Evolutionary conservation across 108 stramenopile species (phyloP), one percentile per base, ranked within the genome.

Genomic region (Nitzschia palea): DNA sequence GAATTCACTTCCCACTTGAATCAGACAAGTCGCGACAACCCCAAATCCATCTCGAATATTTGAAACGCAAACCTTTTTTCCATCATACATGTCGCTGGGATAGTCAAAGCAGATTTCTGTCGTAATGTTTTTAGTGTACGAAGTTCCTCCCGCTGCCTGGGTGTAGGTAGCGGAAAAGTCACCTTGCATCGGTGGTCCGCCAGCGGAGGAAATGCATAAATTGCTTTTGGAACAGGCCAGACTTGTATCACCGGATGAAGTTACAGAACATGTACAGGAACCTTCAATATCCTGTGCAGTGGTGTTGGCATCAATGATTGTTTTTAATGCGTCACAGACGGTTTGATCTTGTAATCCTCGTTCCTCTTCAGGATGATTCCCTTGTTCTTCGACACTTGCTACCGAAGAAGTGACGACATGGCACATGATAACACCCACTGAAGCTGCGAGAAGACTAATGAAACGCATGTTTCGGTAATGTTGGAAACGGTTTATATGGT

Each of bases 61-160:
- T 0, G 59, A 34, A 20, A 60, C 31, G 27, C 59, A 60, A 20
- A 60, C 59, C 18, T 40, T 60, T 20, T 40, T 60, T 22, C 59
- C 59, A 25, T 60, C 37, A 26, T 34, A 60, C 18, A 60, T 43
- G 5, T 40, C 5, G 23, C n/a, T 34, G 22, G 59, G 59, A 22
- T 60, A 60, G 1, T 40, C 18, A 26, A 60, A 60, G 25, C 59
- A 60, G 25, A 26, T 43, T 40, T 1, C 17, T 1, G 27, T 40
- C 6, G 59, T 42, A 22, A 26, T 40, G 23, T 36, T 43, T 32
- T 60, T 36, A 1, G 36, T 25, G 25, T 42, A 60, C 1, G 59
- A 40, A 4, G 40, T 40, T 2, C 37, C 40, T 9, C 2, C 36
- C 1, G 2, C 25, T 4, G 40, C 59, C 27, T 40, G 17, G 0